phyloP scores from a whole-genome alignment of 257 asterid genomes.

The Nicotiana attenuata region DNA sequence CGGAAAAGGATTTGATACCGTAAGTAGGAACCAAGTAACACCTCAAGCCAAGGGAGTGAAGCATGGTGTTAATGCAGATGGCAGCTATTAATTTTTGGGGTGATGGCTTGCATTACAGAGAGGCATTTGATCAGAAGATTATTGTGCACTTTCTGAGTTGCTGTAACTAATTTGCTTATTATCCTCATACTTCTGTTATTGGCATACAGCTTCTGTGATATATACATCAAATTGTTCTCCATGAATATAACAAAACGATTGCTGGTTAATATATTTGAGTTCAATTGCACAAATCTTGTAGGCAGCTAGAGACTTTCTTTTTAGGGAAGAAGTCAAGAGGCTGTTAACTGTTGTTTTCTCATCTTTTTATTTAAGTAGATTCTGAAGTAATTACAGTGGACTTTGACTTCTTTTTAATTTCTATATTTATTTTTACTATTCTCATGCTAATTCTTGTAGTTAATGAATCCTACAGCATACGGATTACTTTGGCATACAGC shows the following conservation, averaged over 20 bases:
- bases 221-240: background rate
- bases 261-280: background rate
- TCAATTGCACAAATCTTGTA: background rate
- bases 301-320: background rate
- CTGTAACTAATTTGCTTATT: background rate
- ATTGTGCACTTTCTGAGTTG: background rate
- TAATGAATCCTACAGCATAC: no score
- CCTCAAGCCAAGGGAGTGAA: constrained; percentile 1
- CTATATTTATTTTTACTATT: no score
- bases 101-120: background rate
- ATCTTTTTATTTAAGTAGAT: constrained; percentile 21
- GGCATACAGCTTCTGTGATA: background rate
- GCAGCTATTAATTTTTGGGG: no score
- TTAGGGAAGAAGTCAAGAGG: background rate
- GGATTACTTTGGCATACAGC: no score
- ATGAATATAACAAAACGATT: background rate
- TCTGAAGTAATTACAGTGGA: no score
- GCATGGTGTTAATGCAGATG: background rate
- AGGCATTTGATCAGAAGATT: background rate
- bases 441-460: no score
- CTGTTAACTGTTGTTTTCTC: background rate
- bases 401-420: no score
- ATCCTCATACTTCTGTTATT: background rate
- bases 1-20: background rate
- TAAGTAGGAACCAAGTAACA: background rate